Percentiles rank a stretch among this genome's conserved stretches.
Evolutionary conservation across 176 grass and related monocot species (phyloP).

Genomic region (Tuctoria greenei): DNA sequence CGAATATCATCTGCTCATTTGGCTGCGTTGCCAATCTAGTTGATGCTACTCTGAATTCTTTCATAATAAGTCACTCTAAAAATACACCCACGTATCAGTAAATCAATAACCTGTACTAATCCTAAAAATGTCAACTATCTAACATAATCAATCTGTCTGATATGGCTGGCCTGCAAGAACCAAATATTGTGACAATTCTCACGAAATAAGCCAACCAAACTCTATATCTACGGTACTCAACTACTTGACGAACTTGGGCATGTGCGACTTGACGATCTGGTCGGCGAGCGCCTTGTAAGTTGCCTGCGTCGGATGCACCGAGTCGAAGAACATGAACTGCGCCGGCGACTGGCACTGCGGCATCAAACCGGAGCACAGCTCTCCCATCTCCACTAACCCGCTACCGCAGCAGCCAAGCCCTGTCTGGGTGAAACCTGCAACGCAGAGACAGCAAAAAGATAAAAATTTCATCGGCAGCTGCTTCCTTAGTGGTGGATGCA

Average conservation of each 20-base stretch:
- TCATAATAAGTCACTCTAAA: too few species aligned
- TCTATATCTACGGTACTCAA: too few species aligned
- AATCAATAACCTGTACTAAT: too few species aligned
- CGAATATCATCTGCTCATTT: too few species aligned
- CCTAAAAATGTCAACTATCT: not conserved
- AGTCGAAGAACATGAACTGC: slow-evolving; percentile 59
- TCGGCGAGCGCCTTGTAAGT: slow-evolving; percentile 52
- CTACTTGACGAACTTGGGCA: slow-evolving; percentile 27
- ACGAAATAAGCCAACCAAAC: not conserved
- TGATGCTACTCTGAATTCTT: too few species aligned
- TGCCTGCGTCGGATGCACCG: slow-evolving; percentile 61
- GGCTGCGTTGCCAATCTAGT: too few species aligned
- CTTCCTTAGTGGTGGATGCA: too few species aligned
- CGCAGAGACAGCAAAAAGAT: not conserved
- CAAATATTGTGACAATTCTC: not conserved
- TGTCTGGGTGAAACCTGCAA: slow-evolving; percentile 49
- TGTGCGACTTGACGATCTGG: slow-evolving; percentile 32
- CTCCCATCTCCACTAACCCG: slow-evolving; percentile 43
- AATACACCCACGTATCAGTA: too few species aligned
- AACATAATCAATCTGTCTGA: not conserved
- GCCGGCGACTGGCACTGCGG: slow-evolving; percentile 42
- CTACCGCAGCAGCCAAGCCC: slow-evolving; percentile 45
- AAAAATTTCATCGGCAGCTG: not conserved
- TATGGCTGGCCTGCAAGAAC: not conserved
- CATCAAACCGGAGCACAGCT: slow-evolving; percentile 32